These are phyloP conservation scores for Chlorella sp. DNA, from an alignment of 139 green algal species.

Conservation along the genomic window DNA sequence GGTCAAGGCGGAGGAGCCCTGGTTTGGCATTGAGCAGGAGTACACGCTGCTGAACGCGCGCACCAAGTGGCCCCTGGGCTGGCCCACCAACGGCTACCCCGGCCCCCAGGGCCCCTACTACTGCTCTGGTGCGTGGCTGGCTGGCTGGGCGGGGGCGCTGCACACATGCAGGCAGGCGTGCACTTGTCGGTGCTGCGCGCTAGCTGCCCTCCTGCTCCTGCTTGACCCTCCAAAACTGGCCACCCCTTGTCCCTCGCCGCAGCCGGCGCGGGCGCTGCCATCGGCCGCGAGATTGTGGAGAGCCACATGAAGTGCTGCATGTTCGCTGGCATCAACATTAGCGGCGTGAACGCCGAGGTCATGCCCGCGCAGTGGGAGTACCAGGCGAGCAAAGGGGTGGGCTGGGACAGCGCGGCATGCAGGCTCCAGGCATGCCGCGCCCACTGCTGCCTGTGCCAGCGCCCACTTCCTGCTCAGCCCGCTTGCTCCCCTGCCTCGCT, in stretches of 20 bases:
- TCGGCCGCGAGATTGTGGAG: constrained; percentile 95
- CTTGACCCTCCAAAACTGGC: no score
- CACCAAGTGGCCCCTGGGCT: constrained; percentile 98
- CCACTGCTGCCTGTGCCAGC: no score
- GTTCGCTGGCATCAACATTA: constrained; percentile 93
- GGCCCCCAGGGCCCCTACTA: constrained; percentile 97
- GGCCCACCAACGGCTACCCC: constrained; percentile 92
- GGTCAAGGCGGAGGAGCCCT: constrained; percentile 82
- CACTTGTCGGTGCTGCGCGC: neutral
- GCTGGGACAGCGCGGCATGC: constrained; percentile 5
- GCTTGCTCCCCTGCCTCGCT: neutral
- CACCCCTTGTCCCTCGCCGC: no score
- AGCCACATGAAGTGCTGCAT: constrained; percentile 97
- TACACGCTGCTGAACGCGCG: constrained; percentile 97
- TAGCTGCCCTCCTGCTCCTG: neutral
- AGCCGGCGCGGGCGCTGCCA: constrained; percentile 88
- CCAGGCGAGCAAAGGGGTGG: constrained; percentile 59
- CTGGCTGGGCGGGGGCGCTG: neutral
- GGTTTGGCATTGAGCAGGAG: constrained; percentile 98
- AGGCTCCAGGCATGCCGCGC: no score
- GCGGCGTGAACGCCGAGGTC: constrained; percentile 97
- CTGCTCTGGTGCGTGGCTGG: constrained; percentile 63
- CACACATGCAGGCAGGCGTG: neutral
- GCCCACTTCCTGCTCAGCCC: no score
- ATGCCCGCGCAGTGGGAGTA: constrained; percentile 98